These are phyloP conservation scores for Rhizoctonia solani DNA, from an alignment of 1,284 basidiomycete species.

Conservation along the genomic window DNA sequence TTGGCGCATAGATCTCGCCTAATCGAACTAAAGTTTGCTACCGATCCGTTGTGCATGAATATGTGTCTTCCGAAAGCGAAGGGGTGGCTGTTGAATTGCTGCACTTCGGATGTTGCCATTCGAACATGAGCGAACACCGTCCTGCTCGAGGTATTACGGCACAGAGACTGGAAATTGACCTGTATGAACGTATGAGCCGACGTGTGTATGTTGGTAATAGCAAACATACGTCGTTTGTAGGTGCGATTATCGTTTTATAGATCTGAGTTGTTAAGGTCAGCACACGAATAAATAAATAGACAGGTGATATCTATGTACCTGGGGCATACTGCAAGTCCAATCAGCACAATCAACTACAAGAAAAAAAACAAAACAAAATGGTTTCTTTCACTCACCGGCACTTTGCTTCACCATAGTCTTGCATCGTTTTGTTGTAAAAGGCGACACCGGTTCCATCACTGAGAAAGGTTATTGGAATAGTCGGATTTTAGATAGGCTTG, in stretches of 20 bases:
- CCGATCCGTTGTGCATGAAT: conserved; percentile 50
- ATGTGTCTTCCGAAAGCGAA: conserved; percentile 48
- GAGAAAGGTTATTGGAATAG: too few species aligned
- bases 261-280: too few species aligned
- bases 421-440: conserved; percentile 33
- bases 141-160: conserved; percentile 44
- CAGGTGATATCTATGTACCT: too few species aligned
- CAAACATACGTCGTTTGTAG: conserved; percentile 47
- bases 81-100: conserved; percentile 49
- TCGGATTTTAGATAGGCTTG: neutral
- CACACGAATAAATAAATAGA: too few species aligned
- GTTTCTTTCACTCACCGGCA: too few species aligned
- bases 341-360: too few species aligned
- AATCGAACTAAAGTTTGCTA: conserved; percentile 45
- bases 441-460: conserved; percentile 36
- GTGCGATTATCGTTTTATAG: conserved; percentile 48
- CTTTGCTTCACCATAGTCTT: conserved; percentile 43
- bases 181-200: too few species aligned
- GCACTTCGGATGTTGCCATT: conserved; percentile 43
- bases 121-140: conserved; percentile 49
- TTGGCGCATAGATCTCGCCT: conserved; percentile 40
- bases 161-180: conserved; percentile 45
- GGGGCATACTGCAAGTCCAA: too few species aligned
- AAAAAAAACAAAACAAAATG: too few species aligned
- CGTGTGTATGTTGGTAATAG: too few species aligned